Evolutionary conservation across 257 asterid species (phyloP).

Genomic region (Petrea volubilis): DNA sequence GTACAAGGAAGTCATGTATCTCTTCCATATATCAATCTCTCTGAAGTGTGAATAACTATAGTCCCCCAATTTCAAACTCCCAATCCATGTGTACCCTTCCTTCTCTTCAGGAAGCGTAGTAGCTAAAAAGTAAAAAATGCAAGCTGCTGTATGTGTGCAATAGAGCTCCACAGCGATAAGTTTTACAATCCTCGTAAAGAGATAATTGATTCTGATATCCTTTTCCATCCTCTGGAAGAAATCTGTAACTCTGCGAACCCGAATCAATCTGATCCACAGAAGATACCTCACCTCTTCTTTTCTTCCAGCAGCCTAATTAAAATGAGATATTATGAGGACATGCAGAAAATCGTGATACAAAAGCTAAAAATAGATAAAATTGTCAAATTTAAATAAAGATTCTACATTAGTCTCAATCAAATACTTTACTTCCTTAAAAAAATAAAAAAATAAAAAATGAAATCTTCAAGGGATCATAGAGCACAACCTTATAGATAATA

Average conservation of each 20-base stretch:
- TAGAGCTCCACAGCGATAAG: constrained; percentile 80
- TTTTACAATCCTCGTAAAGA: constrained; percentile 75
- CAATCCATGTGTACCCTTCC: constrained; percentile 97
- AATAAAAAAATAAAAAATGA: not conserved
- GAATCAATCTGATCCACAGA: constrained; percentile 74
- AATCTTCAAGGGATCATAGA: not conserved
- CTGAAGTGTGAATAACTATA: constrained; percentile 68
- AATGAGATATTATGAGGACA: not conserved
- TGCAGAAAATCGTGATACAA: not conserved
- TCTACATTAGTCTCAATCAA: too few species aligned
- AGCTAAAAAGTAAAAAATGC: constrained; percentile 89
- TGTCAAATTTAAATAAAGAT: too few species aligned
- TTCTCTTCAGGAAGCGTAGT: constrained; percentile 73
- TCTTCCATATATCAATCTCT: constrained; percentile 79
- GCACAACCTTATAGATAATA: constrained; percentile 59
- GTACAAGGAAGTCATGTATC: constrained; percentile 80
- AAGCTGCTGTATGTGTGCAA: constrained; percentile 97
- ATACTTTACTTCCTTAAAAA: not conserved
- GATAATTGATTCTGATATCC: constrained; percentile 87
- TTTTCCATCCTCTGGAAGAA: constrained; percentile 78
- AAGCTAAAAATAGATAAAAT: too few species aligned
- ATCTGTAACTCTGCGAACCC: constrained; percentile 65
- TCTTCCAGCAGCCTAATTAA: constrained; percentile 55
- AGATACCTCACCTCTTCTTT: constrained; percentile 84
- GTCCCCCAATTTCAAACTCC: constrained; percentile 87